Percentiles rank a stretch among this genome's conserved stretches.
phyloP scores from a whole-genome alignment of 164 flowering plant species.

The Berberis vulgaris region DNA sequence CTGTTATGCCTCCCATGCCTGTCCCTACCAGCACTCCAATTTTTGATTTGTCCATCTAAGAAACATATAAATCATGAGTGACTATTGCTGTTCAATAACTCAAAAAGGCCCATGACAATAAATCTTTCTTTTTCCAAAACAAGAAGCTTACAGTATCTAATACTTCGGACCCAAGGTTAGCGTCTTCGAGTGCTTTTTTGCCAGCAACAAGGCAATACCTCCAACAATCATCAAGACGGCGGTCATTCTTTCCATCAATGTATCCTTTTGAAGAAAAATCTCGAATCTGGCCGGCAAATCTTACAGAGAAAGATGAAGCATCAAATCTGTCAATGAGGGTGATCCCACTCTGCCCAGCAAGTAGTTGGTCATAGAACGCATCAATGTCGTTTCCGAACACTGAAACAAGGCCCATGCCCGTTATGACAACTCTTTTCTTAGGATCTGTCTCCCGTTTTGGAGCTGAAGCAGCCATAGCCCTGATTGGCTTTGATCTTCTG shows the following conservation, averaged over 20 bases:
- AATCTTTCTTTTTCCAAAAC: neutral
- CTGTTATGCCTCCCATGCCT: conserved; percentile 68
- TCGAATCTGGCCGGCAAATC: conserved; percentile 68
- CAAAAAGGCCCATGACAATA: neutral
- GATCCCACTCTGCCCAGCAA: conserved; percentile 70
- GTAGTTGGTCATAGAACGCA: conserved; percentile 50
- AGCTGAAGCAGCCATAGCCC: conserved; percentile 45
- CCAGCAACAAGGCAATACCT: conserved; percentile 72
- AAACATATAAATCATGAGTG: neutral
- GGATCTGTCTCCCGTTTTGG: conserved; percentile 69
- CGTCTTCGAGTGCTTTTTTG: conserved; percentile 59
- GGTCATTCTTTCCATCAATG: conserved; percentile 70
- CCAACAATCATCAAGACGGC: conserved; percentile 70
- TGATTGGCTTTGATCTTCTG: conserved; percentile 27
- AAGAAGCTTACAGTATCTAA: conserved; percentile 35
- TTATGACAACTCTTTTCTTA: conserved; percentile 59
- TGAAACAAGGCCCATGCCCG: conserved; percentile 76
- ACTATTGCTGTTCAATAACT: neutral
- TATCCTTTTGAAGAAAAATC: conserved; percentile 54
- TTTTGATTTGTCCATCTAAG: conserved; percentile 50
- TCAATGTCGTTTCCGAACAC: conserved; percentile 65
- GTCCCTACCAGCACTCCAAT: conserved; percentile 62
- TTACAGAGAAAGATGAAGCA: conserved; percentile 46
- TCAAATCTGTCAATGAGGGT: conserved; percentile 57
- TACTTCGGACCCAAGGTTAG: conserved; percentile 41